phyloP scores from a whole-genome alignment of 202 grass and related monocot genomes.

The Eragrostis tef region DNA sequence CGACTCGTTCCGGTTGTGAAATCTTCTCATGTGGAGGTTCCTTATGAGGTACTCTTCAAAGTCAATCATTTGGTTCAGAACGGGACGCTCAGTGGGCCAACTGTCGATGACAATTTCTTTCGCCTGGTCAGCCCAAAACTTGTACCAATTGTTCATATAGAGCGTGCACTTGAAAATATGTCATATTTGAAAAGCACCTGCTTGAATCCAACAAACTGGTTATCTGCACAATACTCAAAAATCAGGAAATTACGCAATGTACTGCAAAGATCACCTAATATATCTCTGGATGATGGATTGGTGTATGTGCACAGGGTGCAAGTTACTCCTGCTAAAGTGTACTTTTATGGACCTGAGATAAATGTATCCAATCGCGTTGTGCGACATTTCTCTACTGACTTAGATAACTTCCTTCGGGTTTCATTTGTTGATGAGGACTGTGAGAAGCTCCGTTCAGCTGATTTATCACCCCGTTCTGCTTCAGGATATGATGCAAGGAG shows the following conservation, averaged over 20 bases:
- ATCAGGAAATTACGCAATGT: constrained; percentile 35
- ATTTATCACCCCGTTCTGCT: constrained; percentile 69
- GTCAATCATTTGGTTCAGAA: constrained; percentile 91
- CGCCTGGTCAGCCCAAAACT: constrained; percentile 53
- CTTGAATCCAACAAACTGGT: constrained; percentile 75
- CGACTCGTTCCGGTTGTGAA: constrained; percentile 73
- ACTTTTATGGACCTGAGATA: constrained; percentile 84
- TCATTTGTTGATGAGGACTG: constrained; percentile 91
- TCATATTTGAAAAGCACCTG: constrained; percentile 66
- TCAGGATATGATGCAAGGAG: constrained; percentile 44
- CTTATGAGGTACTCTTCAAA: constrained; percentile 83
- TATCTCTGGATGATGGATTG: constrained; percentile 72
- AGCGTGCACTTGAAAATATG: constrained; percentile 73
- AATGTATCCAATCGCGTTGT: constrained; percentile 95
- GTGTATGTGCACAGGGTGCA: constrained; percentile 83
- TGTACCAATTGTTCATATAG: constrained; percentile 56
- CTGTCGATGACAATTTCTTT: constrained; percentile 69
- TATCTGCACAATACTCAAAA: constrained; percentile 64
- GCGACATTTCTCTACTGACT: constrained; percentile 53
- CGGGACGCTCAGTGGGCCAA: constrained; percentile 77
- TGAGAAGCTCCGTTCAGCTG: constrained; percentile 71
- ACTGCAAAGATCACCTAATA: constrained; percentile 49
- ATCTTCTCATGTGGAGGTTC: constrained; percentile 55
- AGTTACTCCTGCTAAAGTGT: constrained; percentile 90
- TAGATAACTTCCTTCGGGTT: constrained; percentile 82